phyloP scores from a whole-genome alignment of 192 early-diverging fungal species.

The Linnemannia exigua region DNA sequence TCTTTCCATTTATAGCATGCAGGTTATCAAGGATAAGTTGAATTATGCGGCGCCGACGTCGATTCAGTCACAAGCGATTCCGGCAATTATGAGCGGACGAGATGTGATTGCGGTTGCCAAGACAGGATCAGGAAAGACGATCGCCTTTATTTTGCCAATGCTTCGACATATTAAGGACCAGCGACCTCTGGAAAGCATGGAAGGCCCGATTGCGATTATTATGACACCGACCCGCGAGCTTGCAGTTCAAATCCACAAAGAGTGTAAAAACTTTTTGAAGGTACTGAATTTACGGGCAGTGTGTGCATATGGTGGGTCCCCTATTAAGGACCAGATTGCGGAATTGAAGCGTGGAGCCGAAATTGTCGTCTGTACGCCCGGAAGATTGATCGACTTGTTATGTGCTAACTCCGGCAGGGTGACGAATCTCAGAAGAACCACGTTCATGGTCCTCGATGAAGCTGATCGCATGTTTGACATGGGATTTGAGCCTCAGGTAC shows the following conservation, averaged over 20 bases:
- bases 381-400: conserved; percentile 90
- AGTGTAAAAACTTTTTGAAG: conserved; percentile 92
- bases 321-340: conserved; percentile 90
- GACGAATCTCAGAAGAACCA: conserved; percentile 90
- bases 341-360: conserved; percentile 92
- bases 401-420: conserved; percentile 90
- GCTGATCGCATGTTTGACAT: conserved; percentile 99
- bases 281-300: conserved; percentile 88
- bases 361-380: conserved; percentile 94
- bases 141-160: conserved; percentile 96
- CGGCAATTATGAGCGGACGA: conserved; percentile 95
- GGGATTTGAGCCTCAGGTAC: conserved; percentile 96
- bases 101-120: conserved; percentile 98
- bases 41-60: conserved; percentile 90
- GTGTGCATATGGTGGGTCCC: conserved; percentile 91
- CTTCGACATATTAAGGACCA: conserved; percentile 96
- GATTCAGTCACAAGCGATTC: conserved; percentile 95
- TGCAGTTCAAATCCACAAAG: conserved; percentile 93
- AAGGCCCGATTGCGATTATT: conserved; percentile 89
- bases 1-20: conserved; percentile 56
- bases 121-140: conserved; percentile 94
- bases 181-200: conserved; percentile 78
- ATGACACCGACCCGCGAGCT: conserved; percentile 96
- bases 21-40: conserved; percentile 82
- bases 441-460: conserved; percentile 97